Evolutionary conservation across 2,329 filamentous ascomycete species (phyloP), one percentile per base, ranked within the genome.

Genomic region (Ilyonectria destructans): DNA sequence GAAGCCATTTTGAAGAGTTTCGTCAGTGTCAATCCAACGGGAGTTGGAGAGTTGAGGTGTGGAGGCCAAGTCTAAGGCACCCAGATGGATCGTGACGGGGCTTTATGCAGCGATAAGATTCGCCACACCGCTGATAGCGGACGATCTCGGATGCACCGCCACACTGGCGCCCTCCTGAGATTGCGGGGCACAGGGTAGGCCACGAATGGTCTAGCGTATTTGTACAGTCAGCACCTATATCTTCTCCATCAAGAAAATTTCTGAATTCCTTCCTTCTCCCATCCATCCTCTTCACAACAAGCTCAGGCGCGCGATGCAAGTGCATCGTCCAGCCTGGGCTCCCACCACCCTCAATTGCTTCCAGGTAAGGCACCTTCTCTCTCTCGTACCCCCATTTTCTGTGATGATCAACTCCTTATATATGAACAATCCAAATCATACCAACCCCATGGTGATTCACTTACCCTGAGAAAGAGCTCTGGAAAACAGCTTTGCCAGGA

Each of bases 391-490:
- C 31, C 58, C 35, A 46, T 69, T 59, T 77, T 71, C 70, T 67
- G 70, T 80, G 80, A 82, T 82, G 80, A 80, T 72, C 62, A 75
- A 57, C 40, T 43, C 40, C n/a, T 69, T 73, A 49, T 73, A 73
- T 79, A 81, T 80, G 86, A 89, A 89, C 87, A 89, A 89, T 90
- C 88, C 88, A 90, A 89, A 82, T 86, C 87, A 86, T 86, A 90
- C 87, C 80, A 83, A 77, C 76, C 79, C 79, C 81, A 85, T 90
- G 88, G 87, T 87, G 87, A 89, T 80, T 74, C 76, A 69, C 85
- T 84, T 85, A 86, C 82, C 76, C 87, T 89, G 88, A 90, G 84
- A 86, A 86, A 85, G 76, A 71, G 73, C 74, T 69, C 64, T 74
- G 69, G 62, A 76, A 55, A 62, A 56, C 67, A 60, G 62, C 66